phyloP scores from a whole-genome alignment of 2,329 filamentous ascomycete genomes.

The Trichoderma koningii region DNA sequence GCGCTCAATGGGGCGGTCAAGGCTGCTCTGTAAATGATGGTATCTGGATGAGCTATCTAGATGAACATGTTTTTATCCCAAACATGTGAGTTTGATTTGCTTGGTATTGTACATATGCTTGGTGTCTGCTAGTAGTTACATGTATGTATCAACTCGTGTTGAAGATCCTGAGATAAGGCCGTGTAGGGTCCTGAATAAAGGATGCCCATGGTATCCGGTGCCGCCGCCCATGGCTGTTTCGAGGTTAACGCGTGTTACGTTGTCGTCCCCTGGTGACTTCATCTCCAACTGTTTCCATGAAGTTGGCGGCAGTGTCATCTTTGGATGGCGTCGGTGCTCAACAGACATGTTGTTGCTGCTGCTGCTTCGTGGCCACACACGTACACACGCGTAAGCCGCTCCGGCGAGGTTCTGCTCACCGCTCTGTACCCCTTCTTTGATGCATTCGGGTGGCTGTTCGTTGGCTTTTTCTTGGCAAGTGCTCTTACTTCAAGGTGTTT shows the following conservation, averaged over 20 bases:
- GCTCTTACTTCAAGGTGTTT: constrained; percentile 58
- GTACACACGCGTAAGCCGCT: neutral
- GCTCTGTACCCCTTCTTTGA: neutral
- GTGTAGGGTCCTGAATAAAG: too few relatives aligned
- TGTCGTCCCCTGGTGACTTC: neutral
- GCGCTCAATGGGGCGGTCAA: constrained; percentile 35
- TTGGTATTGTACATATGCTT: neutral
- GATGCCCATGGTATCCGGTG: too few relatives aligned
- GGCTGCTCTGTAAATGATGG: constrained; percentile 33
- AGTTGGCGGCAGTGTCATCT: neutral
- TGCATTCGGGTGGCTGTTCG: neutral
- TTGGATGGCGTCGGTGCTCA: neutral
- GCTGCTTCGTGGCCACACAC: neutral
- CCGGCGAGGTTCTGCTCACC: constrained; percentile 7
- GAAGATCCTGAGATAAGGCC: too few relatives aligned
- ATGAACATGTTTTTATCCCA: too few relatives aligned
- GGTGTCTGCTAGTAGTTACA: too few relatives aligned
- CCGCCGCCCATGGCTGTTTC: neutral
- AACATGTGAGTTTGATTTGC: too few relatives aligned
- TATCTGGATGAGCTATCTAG: too few relatives aligned
- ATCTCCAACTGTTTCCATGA: neutral
- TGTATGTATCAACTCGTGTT: too few relatives aligned
- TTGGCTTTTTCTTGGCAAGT: neutral
- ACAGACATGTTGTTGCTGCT: neutral
- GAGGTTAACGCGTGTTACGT: neutral